Percentiles rank a stretch among this genome's conserved stretches.
These are phyloP conservation scores for Colletotrichum cordylinicola DNA, from an alignment of 2,329 filamentous ascomycete species.

Conservation along the genomic window DNA sequence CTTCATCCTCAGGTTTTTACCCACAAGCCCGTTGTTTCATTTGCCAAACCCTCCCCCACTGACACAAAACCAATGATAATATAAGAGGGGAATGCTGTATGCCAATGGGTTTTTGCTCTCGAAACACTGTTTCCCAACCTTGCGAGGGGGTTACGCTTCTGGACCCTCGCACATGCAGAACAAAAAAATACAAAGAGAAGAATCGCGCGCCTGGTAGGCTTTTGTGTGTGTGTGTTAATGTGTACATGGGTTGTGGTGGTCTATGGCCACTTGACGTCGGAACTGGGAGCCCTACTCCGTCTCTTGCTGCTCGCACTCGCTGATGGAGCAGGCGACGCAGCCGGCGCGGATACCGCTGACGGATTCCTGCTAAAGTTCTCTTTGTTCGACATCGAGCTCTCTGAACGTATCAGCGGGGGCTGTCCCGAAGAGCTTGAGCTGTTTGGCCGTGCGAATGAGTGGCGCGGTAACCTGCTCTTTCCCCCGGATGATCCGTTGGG, in stretches of 20 bases:
- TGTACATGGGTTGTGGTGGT: not conserved
- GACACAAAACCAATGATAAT: not conserved
- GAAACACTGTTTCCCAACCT: not conserved
- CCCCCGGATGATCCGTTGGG: slow-evolving; percentile 19
- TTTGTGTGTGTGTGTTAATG: not conserved
- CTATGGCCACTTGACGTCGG: slow-evolving; percentile 24
- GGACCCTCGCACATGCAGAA: not conserved
- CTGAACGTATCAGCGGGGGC: slow-evolving; percentile 37
- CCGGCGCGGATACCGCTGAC: slow-evolving; percentile 16
- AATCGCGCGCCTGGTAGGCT: not conserved
- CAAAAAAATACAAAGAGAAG: slow-evolving; percentile 9
- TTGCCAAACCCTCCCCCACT: not conserved
- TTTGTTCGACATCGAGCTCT: slow-evolving; percentile 46
- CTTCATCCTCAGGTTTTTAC: not conserved
- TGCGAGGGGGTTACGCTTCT: not conserved
- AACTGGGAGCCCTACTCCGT: slow-evolving; percentile 23
- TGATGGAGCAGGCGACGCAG: slow-evolving; percentile 17
- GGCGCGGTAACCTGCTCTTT: slow-evolving; percentile 46
- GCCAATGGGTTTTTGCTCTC: not conserved
- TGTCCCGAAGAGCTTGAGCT: slow-evolving; percentile 27
- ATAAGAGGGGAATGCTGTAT: not conserved
- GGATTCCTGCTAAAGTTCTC: slow-evolving; percentile 34
- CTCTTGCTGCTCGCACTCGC: slow-evolving; percentile 17
- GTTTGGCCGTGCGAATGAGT: slow-evolving; percentile 31
- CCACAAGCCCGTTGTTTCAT: not conserved